These are phyloP conservation scores for Suhomyces panamericanus DNA, from an alignment of 1,139 yeast species.

Conservation along the genomic window DNA sequence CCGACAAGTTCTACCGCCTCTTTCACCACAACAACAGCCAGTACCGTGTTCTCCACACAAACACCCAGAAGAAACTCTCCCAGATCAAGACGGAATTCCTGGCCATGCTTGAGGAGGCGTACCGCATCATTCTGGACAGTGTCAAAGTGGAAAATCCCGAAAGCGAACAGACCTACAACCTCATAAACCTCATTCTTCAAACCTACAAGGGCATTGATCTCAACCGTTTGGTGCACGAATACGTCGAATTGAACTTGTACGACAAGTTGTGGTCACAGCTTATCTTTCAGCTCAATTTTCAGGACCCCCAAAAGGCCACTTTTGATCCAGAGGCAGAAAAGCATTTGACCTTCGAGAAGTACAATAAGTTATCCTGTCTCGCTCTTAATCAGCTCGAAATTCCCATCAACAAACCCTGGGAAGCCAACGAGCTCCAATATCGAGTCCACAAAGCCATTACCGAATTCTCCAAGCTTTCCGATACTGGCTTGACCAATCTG, in stretches of 20 bases:
- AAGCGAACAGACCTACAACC: conserved; percentile 36
- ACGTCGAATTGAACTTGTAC: conserved; percentile 67
- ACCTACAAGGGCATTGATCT: conserved; percentile 52
- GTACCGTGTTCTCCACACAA: conserved; percentile 33
- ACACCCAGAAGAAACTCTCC: conserved; percentile 29
- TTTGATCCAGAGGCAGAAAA: conserved; percentile 32
- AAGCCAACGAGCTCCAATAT: conserved; percentile 44
- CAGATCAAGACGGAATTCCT: conserved; percentile 36
- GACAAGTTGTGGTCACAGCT: conserved; percentile 63
- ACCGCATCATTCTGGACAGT: conserved; percentile 42
- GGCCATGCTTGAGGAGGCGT: conserved; percentile 39
- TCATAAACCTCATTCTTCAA: conserved; percentile 33
- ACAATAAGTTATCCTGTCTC: conserved; percentile 48
- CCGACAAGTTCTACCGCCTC: conserved; percentile 44
- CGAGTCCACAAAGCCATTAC: conserved; percentile 54
- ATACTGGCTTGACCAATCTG: conserved; percentile 49
- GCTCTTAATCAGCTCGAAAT: conserved; percentile 74
- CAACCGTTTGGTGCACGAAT: conserved; percentile 60
- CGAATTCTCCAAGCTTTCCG: conserved; percentile 52
- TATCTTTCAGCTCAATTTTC: conserved; percentile 35
- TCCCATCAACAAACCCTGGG: conserved; percentile 47
- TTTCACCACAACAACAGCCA: conserved; percentile 47
- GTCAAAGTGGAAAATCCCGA: conserved; percentile 38
- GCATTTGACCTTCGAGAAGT: conserved; percentile 33
- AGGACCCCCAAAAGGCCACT: conserved; percentile 33